These are phyloP conservation scores for Linnemannia hyalina DNA, from an alignment of 192 early-diverging fungal genomes.

Conservation along the genomic window DNA sequence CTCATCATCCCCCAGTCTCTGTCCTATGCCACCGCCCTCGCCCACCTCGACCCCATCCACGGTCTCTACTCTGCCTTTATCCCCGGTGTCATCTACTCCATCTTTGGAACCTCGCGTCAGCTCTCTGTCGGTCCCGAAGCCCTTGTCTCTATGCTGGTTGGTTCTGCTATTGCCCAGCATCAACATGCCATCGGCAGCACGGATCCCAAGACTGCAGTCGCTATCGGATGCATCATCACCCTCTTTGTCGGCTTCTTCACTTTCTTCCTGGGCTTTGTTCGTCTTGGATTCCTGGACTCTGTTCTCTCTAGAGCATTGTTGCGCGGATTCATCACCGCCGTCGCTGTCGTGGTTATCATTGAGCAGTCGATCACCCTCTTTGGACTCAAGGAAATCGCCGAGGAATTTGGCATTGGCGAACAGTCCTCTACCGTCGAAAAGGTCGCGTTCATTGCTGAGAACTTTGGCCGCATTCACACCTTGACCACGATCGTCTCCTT, in stretches of 20 bases:
- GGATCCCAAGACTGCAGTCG: constrained; percentile 63
- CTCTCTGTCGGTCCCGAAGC: constrained; percentile 97
- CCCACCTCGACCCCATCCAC: constrained; percentile 87
- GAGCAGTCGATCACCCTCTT: constrained; percentile 88
- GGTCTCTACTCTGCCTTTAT: constrained; percentile 92
- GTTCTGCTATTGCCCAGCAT: constrained; percentile 70
- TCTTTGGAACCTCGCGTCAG: constrained; percentile 96
- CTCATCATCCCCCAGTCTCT: constrained; percentile 82
- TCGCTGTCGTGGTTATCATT: constrained; percentile 92
- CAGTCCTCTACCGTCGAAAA: constrained; percentile 86
- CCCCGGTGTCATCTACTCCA: constrained; percentile 86
- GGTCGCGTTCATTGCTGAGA: constrained; percentile 73
- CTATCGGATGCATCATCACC: constrained; percentile 80
- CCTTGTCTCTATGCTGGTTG: constrained; percentile 88
- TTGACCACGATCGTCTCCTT: constrained; percentile 81
- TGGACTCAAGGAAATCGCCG: constrained; percentile 64
- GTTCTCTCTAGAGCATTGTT: constrained; percentile 94
- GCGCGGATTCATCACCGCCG: constrained; percentile 95
- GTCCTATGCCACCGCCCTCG: constrained; percentile 92
- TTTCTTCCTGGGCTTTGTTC: constrained; percentile 93
- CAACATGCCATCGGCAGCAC: constrained; percentile 59
- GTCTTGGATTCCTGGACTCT: constrained; percentile 98
- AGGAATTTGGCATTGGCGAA: constrained; percentile 65
- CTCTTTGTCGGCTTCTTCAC: constrained; percentile 95
- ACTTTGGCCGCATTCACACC: constrained; percentile 75